Conservation (phyloP, 1,284 basidiomycete genomes). For the Mrakiaceae sp. region DNA sequence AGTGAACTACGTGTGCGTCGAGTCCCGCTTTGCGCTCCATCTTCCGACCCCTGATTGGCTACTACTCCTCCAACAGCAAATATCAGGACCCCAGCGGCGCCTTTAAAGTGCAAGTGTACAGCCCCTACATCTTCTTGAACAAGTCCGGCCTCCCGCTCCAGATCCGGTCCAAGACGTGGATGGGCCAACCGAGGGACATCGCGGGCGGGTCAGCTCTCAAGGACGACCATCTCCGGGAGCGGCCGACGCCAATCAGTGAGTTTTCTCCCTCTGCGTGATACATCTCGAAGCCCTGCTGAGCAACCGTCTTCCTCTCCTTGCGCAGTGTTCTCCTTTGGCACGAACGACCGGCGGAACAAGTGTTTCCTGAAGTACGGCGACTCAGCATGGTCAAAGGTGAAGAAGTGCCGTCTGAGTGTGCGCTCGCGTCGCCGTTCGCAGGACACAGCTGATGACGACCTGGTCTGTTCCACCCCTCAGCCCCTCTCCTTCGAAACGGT, state of each 20-base stretch:
- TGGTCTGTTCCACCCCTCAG: slow-evolving; percentile 31
- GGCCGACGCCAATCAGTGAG: slow-evolving; percentile 65
- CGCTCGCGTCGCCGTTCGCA: not conserved
- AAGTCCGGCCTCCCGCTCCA: slow-evolving; percentile 82
- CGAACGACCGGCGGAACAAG: slow-evolving; percentile 65
- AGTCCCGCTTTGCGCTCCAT: not conserved
- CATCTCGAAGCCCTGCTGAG: not conserved
- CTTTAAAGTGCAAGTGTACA: slow-evolving; percentile 94
- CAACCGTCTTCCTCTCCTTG: not conserved
- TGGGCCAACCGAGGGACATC: slow-evolving; percentile 63
- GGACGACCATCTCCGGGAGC: slow-evolving; percentile 44
- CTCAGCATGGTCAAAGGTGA: slow-evolving; percentile 80
- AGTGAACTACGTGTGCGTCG: slow-evolving; percentile 72
- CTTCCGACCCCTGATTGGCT: not conserved
- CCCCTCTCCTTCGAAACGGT: slow-evolving; percentile 83
- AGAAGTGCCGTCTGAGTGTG: not conserved
- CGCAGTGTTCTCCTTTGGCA: slow-evolving; percentile 77
- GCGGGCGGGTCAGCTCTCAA: slow-evolving; percentile 53
- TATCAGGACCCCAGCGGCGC: slow-evolving; percentile 92
- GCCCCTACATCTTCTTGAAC: slow-evolving; percentile 85
- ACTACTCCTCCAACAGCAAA: slow-evolving; percentile 40
- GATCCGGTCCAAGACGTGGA: slow-evolving; percentile 61
- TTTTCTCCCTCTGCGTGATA: slow-evolving; percentile 12
- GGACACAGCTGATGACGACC: too few species aligned
- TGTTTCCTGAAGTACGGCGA: slow-evolving; percentile 76